A percentile compares a stretch with the other conserved stretches of the same genome.
Evolutionary conservation across 495 filamentous ascomycete species (phyloP).

Genomic region (Talaromyces trachyspermus): DNA sequence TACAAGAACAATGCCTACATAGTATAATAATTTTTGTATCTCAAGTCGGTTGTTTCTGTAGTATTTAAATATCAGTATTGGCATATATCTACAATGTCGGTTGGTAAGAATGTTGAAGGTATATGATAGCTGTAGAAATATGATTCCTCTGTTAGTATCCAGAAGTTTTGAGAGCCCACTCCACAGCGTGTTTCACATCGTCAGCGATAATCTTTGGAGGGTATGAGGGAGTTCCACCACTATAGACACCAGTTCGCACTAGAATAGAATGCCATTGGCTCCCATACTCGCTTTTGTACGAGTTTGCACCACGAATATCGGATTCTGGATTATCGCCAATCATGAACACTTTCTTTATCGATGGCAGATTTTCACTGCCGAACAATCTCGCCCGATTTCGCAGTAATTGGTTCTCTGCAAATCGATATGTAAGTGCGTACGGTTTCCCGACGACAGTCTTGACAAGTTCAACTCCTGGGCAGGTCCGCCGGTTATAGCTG

Average conservation of each 20-base stretch:
- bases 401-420: slow-evolving; percentile 67
- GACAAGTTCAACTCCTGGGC: slow-evolving; percentile 49
- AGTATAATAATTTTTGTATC: too few relatives aligned
- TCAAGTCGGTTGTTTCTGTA: too few relatives aligned
- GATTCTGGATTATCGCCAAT: slow-evolving; percentile 94
- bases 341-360: slow-evolving; percentile 76
- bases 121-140: too few relatives aligned
- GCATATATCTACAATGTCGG: too few relatives aligned
- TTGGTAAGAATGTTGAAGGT: too few relatives aligned
- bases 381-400: slow-evolving; percentile 48
- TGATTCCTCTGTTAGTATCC: too few relatives aligned
- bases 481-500: slow-evolving; percentile 56
- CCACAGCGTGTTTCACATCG: slow-evolving; percentile 61
- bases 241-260: slow-evolving; percentile 77
- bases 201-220: slow-evolving; percentile 53
- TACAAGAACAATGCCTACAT: too few relatives aligned
- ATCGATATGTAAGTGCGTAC: slow-evolving; percentile 64
- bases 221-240: slow-evolving; percentile 48
- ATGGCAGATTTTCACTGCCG: slow-evolving; percentile 24
- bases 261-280: slow-evolving; percentile 75
- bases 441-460: slow-evolving; percentile 82
- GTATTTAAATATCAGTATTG: too few relatives aligned
- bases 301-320: slow-evolving; percentile 87
- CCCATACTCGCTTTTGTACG: slow-evolving; percentile 53
- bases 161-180: slow-evolving; percentile 51